Base-by-base conservation (phyloP, 1,284 basidiomycete species). In the Rhodotorula sp. region DNA sequence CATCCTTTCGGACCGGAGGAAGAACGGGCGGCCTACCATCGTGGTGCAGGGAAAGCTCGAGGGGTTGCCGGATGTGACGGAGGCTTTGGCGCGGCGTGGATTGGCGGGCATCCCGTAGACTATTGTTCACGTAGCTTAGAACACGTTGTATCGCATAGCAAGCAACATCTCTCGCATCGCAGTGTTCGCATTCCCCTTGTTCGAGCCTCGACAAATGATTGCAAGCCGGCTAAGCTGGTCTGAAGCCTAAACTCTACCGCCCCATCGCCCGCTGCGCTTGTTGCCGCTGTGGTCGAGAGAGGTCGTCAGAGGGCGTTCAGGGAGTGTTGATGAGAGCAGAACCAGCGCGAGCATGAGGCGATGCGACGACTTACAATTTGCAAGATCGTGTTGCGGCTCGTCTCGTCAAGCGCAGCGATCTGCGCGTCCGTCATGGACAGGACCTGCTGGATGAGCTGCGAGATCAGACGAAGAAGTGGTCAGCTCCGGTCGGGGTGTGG, bases 391-490 rank as follows among this genome's bases (percentile, higher is more conserved):
- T 87, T 86, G 57, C 89, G 85, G 76, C 98, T 94, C 4, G 86
- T 84, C 1, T 90, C 88, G 30, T 93, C 91, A 57, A 98, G 81
- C 11, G 86, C 87, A 66, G 87, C 88, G 76, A 99, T 91, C 80
- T 98, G 93, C 58, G 92, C 92, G 51, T 86, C 88, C 0, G 91
- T 90, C 76, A 99, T 81, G 68, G 85, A 86, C 44, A 99, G 82
- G 0, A 98, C 93, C 81, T 94, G 92, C 79, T 77, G 72, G 34
- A 79, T 72, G 34, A 79, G 57, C 73, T 76, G 68, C 44, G 16
- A 28, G 40, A 37, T 3, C 16, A 28, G 26, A 15, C 2, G 13
- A 24, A 44, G 15, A 20, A 24, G 1, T 26, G 1, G 15, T 62
- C 51, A 48, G 37, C 13, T 28, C 16, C 46, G 9, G 11, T 1